phyloP scores from a whole-genome alignment of 2,329 filamentous ascomycete species.

The Aspergillus calidoustus region DNA sequence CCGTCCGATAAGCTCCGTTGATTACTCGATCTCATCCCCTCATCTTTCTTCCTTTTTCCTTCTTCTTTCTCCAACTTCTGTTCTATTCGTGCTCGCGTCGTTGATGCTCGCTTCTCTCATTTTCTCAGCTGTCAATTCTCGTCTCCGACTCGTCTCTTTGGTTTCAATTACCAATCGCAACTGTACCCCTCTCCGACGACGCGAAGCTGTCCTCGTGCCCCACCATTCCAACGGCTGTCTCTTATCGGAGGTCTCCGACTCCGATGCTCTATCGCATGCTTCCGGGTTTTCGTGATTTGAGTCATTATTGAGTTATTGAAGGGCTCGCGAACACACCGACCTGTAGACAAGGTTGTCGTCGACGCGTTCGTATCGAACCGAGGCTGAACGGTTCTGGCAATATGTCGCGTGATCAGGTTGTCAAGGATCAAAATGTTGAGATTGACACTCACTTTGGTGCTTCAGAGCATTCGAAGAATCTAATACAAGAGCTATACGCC shows the following conservation, averaged over 20 bases:
- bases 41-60: conserved; percentile 12
- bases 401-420: neutral
- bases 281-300: conserved; percentile 11
- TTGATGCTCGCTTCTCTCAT: neutral
- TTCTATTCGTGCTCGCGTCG: neutral
- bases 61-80: conserved; percentile 6
- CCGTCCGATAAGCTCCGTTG: conserved; percentile 18
- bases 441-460: neutral
- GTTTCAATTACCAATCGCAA: conserved; percentile 24
- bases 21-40: conserved; percentile 29
- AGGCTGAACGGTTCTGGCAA: neutral
- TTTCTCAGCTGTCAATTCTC: conserved; percentile 1
- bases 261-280: conserved; percentile 11
- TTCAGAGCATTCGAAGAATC: neutral
- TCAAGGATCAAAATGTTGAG: neutral
- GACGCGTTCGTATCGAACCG: neutral
- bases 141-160: neutral
- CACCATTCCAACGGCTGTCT: conserved; percentile 11
- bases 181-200: neutral
- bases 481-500: neutral
- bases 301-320: neutral
- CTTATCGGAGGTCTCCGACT: conserved; percentile 29
- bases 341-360: neutral
- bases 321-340: neutral
- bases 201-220: conserved; percentile 11